Percentiles rank a stretch among this genome's conserved stretches.
Evolutionary conservation across 2,329 filamentous ascomycete genomes (phyloP).

Genomic region (Cercospora zeae-maydis): DNA sequence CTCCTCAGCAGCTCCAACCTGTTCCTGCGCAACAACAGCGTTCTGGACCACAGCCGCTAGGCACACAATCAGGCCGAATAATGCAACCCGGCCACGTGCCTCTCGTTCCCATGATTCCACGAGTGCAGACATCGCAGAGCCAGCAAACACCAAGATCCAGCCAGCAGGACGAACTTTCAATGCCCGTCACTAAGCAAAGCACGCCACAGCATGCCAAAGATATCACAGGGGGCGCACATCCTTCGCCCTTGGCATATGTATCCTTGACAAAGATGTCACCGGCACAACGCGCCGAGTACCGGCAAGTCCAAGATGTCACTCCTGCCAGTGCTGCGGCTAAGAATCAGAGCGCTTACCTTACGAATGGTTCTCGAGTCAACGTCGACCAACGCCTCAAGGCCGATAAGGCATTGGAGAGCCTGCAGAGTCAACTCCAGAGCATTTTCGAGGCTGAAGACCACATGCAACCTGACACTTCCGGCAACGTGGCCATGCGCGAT

Average conservation of each 20-base stretch:
- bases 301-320: constrained; percentile 23
- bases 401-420: constrained; percentile 66
- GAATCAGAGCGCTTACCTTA: constrained; percentile 21
- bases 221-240: constrained; percentile 1
- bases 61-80: not conserved
- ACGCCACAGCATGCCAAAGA: constrained; percentile 12
- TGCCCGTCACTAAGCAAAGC: constrained; percentile 14
- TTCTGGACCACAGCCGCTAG: not conserved
- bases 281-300: constrained; percentile 35
- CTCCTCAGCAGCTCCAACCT: not conserved
- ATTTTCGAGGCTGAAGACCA: constrained; percentile 76
- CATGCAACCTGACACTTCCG: constrained; percentile 54
- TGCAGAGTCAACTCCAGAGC: constrained; percentile 66
- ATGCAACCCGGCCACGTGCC: constrained; percentile 5
- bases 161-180: constrained; percentile 13
- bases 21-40: not conserved
- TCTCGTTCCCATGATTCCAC: not conserved
- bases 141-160: constrained; percentile 13
- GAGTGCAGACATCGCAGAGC: not conserved
- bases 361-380: constrained; percentile 22
- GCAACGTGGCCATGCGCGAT: constrained; percentile 40
- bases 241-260: constrained; percentile 20
- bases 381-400: constrained; percentile 75
- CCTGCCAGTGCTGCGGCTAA: constrained; percentile 18
- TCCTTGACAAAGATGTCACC: constrained; percentile 29